Conservation (phyloP, 805 yeast genomes). For the Candida sonorensis region DNA sequence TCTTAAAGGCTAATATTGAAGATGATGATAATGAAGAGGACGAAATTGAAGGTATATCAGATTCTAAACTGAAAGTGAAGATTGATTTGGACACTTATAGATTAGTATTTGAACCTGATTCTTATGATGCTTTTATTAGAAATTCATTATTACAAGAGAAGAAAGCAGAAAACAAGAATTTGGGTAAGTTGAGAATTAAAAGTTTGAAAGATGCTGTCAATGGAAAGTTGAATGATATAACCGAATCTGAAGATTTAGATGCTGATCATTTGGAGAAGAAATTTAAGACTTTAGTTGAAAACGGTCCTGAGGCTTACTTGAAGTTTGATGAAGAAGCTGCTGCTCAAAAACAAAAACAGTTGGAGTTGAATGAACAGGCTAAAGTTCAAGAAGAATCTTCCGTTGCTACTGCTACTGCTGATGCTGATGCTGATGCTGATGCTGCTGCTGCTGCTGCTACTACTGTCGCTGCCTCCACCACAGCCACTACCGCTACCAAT, state of each 20-base stretch:
- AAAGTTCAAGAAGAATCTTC: constrained; percentile 13
- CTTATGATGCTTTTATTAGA: constrained; percentile 75
- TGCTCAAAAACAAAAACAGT: constrained; percentile 2
- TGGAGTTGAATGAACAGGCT: constrained; percentile 5
- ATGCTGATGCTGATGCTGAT: background rate
- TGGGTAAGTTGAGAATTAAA: constrained; percentile 9
- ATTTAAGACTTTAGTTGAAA: constrained; percentile 28
- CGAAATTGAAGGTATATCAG: constrained; percentile 52
- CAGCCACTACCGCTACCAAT: constrained; percentile 3
- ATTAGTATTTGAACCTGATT: constrained; percentile 70
- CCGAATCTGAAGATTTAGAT: constrained; percentile 29
- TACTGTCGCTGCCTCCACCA: constrained; percentile 9
- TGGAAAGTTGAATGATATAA: constrained; percentile 52
- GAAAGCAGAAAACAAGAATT: constrained; percentile 9
- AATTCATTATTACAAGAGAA: constrained; percentile 39
- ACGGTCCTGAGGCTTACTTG: constrained; percentile 33
- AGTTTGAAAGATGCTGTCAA: constrained; percentile 35
- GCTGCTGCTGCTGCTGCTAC: constrained; percentile 4
- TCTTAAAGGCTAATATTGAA: constrained; percentile 54
- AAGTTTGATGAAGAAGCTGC: constrained; percentile 7
- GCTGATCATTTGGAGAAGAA: constrained; percentile 26
- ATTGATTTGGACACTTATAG: constrained; percentile 74
- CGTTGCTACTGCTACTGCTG: constrained; percentile 5
- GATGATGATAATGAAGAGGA: constrained; percentile 36
- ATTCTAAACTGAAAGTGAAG: constrained; percentile 69